Evolutionary conservation across 768 basidiomycete species (phyloP), one percentile per base, ranked within the genome.

Genomic region (Termitomyces sp.): DNA sequence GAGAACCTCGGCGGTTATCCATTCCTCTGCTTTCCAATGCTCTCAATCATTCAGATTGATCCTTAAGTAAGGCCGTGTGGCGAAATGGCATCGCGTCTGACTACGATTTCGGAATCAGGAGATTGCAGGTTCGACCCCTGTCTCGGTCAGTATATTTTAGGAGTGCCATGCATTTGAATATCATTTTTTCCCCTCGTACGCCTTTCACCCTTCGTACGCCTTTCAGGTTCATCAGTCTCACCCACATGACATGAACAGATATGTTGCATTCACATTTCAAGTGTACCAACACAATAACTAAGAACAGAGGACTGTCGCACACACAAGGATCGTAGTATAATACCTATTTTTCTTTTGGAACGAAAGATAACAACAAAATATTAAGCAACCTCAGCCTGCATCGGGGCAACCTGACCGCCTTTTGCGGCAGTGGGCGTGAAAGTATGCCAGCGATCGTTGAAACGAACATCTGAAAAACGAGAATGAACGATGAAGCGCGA

Each of bases 401-500:
- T 83, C 12, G 86, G 77, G 36, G 80, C 81, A 41, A 85, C 72
- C 69, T 88, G 87, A 3, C 89, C 89, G 39, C 94, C 94, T 70
- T 92, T 94, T 1, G 93, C 94, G 39, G 94, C 88, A 15, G 87
- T 84, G 0, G 90, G 88, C 4, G 93, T 82, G 72, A 96, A 97
- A 0, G 90, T 91, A 70, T 97, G 94, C 92, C 92, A 94, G 63
- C 93, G 86, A 67, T 94, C 92, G 69, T 96, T 97, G 83, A 93
- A 96, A 61, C 91, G 87, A 36, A 97, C 94, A 66, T 95, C 94
- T 88, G 29, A 62, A 0, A 6, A 51, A 39, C 20, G 24, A 31
- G 28, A 20, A 50, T 60, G 54, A 60, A 29, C 48, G n/a, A 28
- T 54, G 36, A 44, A 50, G 42, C 47, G 13, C 39, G 37, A 31